Percentiles rank a stretch among this genome's conserved stretches.
Conservation (phyloP, 2,329 filamentous ascomycete species). For the Pseudocercospora pini-densiflorae region DNA sequence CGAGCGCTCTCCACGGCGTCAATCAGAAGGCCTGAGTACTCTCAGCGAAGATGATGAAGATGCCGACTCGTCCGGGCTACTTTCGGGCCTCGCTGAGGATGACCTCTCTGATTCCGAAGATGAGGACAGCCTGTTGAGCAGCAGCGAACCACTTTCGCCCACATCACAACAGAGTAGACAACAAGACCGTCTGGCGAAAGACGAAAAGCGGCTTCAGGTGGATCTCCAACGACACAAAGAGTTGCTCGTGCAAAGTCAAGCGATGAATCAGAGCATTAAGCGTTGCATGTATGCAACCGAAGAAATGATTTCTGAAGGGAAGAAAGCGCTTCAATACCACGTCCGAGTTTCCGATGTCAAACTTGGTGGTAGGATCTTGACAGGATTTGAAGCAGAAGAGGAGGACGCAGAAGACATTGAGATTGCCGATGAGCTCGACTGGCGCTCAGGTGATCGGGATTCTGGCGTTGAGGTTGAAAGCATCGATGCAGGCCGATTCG, state of each 20-base stretch:
- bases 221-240: constrained; percentile 90
- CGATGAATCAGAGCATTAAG: constrained; percentile 93
- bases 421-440: not conserved
- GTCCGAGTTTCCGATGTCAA: constrained; percentile 80
- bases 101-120: constrained; percentile 19
- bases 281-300: constrained; percentile 89
- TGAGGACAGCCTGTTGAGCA: constrained; percentile 38
- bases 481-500: constrained; percentile 17
- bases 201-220: constrained; percentile 81
- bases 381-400: constrained; percentile 56
- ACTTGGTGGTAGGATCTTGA: constrained; percentile 78
- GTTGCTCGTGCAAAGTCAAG: constrained; percentile 85
- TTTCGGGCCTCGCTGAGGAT: constrained; percentile 29
- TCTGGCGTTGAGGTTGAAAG: constrained; percentile 40
- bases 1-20: constrained; percentile 42
- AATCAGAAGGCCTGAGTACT: constrained; percentile 35
- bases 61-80: constrained; percentile 34
- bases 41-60: constrained; percentile 42
- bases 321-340: constrained; percentile 81
- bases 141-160: constrained; percentile 36
- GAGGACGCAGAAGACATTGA: constrained; percentile 22
- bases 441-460: constrained; percentile 35
- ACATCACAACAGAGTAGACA: constrained; percentile 48
- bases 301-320: constrained; percentile 84
- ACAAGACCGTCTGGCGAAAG: constrained; percentile 65